phyloP scores from a whole-genome alignment of 2,329 filamentous ascomycete species.

The Incumbomyces delicatus region DNA sequence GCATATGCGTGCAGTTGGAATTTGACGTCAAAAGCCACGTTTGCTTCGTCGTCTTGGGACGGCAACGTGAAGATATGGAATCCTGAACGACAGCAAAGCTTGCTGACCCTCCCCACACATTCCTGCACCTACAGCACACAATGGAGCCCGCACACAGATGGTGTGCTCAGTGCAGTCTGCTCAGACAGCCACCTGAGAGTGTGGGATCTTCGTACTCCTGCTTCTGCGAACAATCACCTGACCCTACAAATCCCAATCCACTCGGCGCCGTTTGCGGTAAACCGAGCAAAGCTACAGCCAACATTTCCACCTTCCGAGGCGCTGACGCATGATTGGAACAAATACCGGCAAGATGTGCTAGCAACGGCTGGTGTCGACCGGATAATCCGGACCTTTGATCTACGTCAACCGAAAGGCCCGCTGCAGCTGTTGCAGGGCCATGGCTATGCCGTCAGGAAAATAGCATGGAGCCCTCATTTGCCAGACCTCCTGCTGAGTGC shows the following conservation, averaged over 20 bases:
- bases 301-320: conserved; percentile 62
- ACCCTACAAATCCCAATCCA: conserved; percentile 76
- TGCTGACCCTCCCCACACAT: conserved; percentile 81
- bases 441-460: conserved; percentile 75
- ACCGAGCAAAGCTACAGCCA: conserved; percentile 21
- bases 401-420: conserved; percentile 67
- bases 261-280: conserved; percentile 32
- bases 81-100: conserved; percentile 59
- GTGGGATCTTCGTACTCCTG: conserved; percentile 82
- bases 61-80: conserved; percentile 95
- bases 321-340: conserved; percentile 98
- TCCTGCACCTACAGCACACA: conserved; percentile 89
- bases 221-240: conserved; percentile 79
- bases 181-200: conserved; percentile 82
- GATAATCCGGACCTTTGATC: conserved; percentile 79
- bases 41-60: conserved; percentile 90
- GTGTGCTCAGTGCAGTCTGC: conserved; percentile 75
- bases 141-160: conserved; percentile 80
- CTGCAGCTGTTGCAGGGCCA: conserved; percentile 69
- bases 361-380: conserved; percentile 86
- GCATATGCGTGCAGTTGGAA: conserved; percentile 92
- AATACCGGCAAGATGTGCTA: conserved; percentile 76
- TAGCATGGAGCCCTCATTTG: conserved; percentile 92
- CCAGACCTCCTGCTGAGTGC: conserved; percentile 76
- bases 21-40: conserved; percentile 78